A percentile compares a stretch with the other conserved stretches of the same genome.
Evolutionary conservation across 1,139 yeast genomes (phyloP).

Genomic region (Pichia sp.): DNA sequence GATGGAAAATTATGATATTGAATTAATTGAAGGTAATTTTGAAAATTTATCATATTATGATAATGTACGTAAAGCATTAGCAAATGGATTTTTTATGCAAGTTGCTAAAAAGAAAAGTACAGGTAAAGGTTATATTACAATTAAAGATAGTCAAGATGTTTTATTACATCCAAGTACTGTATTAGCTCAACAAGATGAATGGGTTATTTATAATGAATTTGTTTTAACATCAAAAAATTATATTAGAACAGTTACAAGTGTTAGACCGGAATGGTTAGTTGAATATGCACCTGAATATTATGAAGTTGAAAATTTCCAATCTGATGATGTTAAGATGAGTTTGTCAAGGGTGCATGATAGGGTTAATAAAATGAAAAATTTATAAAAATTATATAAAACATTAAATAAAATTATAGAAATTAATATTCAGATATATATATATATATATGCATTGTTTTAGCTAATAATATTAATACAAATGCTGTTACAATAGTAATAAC

Average conservation of each 20-base stretch:
- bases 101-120: constrained; percentile 83
- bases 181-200: constrained; percentile 76
- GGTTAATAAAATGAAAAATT: constrained; percentile 38
- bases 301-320: constrained; percentile 64
- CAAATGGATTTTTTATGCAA: constrained; percentile 97
- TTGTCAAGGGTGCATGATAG: constrained; percentile 61
- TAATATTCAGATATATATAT: too few species aligned
- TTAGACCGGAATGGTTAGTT: constrained; percentile 86
- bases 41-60: constrained; percentile 63
- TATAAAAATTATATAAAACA: constrained; percentile 16
- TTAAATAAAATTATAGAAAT: too few species aligned
- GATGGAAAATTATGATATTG: constrained; percentile 77
- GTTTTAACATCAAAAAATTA: constrained; percentile 91
- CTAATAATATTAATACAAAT: too few species aligned
- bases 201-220: constrained; percentile 93
- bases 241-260: constrained; percentile 88
- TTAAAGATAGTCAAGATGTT: constrained; percentile 95
- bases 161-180: constrained; percentile 91
- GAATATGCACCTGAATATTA: constrained; percentile 85
- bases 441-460: too few species aligned
- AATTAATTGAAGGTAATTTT: constrained; percentile 61
- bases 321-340: constrained; percentile 79
- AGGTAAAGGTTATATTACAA: constrained; percentile 74
- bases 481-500: too few species aligned
- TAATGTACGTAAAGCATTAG: constrained; percentile 77